phyloP scores from a whole-genome alignment of 768 basidiomycete species.

The Leccinum boreale region DNA sequence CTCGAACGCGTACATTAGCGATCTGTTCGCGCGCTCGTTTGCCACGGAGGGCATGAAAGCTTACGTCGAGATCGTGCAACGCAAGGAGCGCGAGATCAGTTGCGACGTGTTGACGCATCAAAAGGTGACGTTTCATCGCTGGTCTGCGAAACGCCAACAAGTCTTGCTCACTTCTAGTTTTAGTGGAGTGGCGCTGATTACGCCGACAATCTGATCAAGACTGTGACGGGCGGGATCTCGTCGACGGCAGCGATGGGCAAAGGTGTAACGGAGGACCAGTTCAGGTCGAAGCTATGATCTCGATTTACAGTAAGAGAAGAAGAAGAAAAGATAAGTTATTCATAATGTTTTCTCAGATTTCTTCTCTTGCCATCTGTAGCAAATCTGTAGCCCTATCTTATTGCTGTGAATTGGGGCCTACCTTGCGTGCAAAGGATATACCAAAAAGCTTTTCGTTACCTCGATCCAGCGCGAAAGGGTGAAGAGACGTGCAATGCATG shows the following conservation, averaged over 20 bases:
- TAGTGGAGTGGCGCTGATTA: constrained; percentile 97
- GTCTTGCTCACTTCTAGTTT: constrained; percentile 14
- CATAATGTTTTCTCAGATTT: background rate
- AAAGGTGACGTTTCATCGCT: constrained; percentile 52
- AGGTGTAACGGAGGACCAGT: constrained; percentile 92
- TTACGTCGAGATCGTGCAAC: constrained; percentile 92
- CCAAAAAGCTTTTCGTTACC: no score
- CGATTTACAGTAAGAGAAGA: background rate
- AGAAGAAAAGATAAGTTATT: background rate
- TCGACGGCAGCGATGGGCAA: constrained; percentile 99
- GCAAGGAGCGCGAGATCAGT: constrained; percentile 87
- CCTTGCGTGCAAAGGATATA: no score
- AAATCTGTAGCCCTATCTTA: background rate
- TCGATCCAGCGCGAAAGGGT: no score
- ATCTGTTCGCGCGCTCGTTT: constrained; percentile 84
- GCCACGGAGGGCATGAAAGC: constrained; percentile 98
- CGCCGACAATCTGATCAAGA: constrained; percentile 87
- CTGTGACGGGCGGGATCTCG: constrained; percentile 95
- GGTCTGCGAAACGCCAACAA: background rate
- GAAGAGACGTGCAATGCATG: no score
- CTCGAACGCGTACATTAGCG: constrained; percentile 95
- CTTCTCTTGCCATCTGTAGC: constrained; percentile 2
- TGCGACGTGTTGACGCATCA: constrained; percentile 98
- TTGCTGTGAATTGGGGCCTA: background rate
- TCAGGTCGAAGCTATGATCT: constrained; percentile 47